These are phyloP conservation scores for Irineochytrium annulatum DNA, from an alignment of 192 early-diverging fungal species.

Conservation along the genomic window DNA sequence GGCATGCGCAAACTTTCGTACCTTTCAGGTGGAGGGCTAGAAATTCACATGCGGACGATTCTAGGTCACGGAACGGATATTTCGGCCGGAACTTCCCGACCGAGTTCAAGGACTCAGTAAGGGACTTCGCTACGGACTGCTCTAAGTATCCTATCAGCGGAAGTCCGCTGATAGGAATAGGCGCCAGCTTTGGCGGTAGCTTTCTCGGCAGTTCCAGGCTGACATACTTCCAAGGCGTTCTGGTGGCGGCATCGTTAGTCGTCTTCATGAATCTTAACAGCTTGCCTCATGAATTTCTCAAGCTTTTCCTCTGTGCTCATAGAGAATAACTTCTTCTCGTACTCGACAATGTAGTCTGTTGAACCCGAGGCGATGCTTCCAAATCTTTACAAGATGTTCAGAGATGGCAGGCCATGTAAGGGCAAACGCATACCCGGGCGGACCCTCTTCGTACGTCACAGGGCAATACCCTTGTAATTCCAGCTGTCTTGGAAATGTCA, in stretches of 20 bases:
- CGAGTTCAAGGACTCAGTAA: constrained; percentile 36
- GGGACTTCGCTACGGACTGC: constrained; percentile 38
- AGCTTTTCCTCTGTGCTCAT: constrained; percentile 30
- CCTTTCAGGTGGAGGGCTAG: constrained; percentile 52
- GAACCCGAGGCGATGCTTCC: constrained; percentile 41
- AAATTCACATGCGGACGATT: constrained; percentile 42
- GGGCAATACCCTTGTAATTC: constrained; percentile 60
- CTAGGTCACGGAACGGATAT: constrained; percentile 43
- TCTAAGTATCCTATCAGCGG: constrained; percentile 56
- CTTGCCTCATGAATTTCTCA: constrained; percentile 41
- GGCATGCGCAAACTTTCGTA: neutral
- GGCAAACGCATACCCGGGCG: constrained; percentile 27
- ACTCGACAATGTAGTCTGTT: constrained; percentile 40
- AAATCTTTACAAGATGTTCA: constrained; percentile 25
- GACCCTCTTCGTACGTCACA: constrained; percentile 43
- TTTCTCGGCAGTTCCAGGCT: constrained; percentile 43
- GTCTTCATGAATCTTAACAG: neutral
- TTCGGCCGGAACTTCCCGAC: constrained; percentile 46
- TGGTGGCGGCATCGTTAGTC: constrained; percentile 12
- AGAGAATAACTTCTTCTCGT: constrained; percentile 42
- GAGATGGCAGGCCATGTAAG: constrained; percentile 10
- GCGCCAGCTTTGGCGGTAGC: constrained; percentile 41
- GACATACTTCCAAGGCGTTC: constrained; percentile 45
- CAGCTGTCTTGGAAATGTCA: constrained; percentile 45
- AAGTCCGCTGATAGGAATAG: constrained; percentile 32